Evolutionary conservation across 441 rosid genomes (phyloP), one percentile per base, ranked within the genome.

Genomic region (Kokia cookei): DNA sequence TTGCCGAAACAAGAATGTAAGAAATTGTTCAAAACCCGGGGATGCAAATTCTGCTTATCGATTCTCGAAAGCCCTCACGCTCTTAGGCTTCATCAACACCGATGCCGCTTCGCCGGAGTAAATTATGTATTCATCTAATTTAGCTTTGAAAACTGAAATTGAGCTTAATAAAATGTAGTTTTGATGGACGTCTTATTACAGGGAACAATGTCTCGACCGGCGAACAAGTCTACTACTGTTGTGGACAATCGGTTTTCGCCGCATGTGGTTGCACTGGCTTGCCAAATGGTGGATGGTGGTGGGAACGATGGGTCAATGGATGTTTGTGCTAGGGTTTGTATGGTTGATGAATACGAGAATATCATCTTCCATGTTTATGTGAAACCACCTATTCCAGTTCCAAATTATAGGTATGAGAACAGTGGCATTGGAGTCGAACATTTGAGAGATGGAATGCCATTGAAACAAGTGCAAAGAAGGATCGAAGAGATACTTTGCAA

Each of bases 221-320:
- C 91, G 14, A 90, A 83, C 45, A 32, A 32, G 37, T 32, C 37
- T 32, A 32, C 37, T 32, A 5, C 37, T 32, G 37, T 5, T 32
- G 37, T 32, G 37, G 37, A 32, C 7, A 77, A 69, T 71, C 83
- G 79, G 3, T 75, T 78, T 1, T 60, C 79, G 5, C 15, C 17
- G 11, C 87, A 82, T 71, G 87, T 86, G 13, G 97, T 90, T 51
- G 88, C 96, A 69, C 81, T 94, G 15, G 90, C 90, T 62, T 92
- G 96, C 86, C 92, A 94, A 79, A 94, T 94, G 97, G 93, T 90
- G 48, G 97, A 96, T 71, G 98, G 96, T 59, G 93, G 96, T 78
- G 37, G 37, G 37, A 94, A 88, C 72, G 96, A 90, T 65, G 97
- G 97, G 54, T 84, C 97, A 14, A 73, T 92, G 3, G 95, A 94